Conservation (phyloP, 306 rosid genomes). For the Lathyrus sativus region DNA sequence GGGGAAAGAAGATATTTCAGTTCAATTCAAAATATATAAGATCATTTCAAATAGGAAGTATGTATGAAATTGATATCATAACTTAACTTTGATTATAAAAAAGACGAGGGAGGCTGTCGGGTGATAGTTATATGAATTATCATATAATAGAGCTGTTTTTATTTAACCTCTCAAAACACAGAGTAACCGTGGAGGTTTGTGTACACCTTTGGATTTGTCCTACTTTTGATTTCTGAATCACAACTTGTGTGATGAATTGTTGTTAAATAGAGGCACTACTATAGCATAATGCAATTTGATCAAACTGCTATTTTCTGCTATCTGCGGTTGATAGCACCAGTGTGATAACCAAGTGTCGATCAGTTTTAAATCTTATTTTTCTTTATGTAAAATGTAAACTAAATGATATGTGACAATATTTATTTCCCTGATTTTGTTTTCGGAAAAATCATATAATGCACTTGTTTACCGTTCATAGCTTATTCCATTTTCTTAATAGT, state of each 20-base stretch:
- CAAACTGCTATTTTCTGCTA: background rate
- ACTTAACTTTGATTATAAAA: conserved; percentile 10
- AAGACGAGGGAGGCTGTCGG: conserved; percentile 5
- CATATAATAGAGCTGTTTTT: conserved; percentile 8
- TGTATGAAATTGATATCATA: background rate
- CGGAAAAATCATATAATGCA: background rate
- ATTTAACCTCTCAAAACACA: conserved; percentile 9
- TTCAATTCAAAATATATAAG: conserved; percentile 22
- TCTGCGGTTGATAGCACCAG: background rate
- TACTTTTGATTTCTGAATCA: conserved; percentile 24
- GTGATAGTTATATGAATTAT: conserved; percentile 1
- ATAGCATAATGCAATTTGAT: background rate
- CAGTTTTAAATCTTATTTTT: conserved; percentile 12
- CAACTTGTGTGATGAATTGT: background rate
- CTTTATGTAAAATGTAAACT: conserved; percentile 3
- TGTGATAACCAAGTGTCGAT: background rate
- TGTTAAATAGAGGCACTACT: background rate
- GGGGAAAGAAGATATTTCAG: background rate
- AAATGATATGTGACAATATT: conserved; percentile 13
- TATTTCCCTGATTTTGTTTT: conserved; percentile 18
- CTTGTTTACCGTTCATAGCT: conserved; percentile 11
- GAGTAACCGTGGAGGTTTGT: conserved; percentile 7
- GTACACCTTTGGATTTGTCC: background rate
- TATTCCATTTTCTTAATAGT: background rate
- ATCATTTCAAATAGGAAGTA: background rate